Evolutionary conservation across 2,329 filamentous ascomycete genomes (phyloP), one percentile per base, ranked within the genome.

Genomic region (Fusarium sp.): DNA sequence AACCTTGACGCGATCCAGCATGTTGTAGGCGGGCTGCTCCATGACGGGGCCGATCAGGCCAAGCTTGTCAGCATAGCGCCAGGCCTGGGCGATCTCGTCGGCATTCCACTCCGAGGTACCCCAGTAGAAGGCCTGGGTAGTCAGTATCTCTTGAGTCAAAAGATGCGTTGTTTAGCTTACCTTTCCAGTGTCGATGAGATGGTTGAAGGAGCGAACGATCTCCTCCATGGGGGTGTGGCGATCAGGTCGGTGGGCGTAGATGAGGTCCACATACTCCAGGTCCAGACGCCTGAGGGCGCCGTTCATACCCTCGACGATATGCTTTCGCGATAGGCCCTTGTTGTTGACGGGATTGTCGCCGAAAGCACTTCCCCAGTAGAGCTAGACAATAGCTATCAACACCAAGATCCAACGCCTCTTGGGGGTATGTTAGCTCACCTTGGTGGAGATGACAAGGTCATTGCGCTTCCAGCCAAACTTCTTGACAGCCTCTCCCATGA

Each of bases 211-310:
- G 56, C 90, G 88, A 39, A 93, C 90, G 3, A 87, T 89, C 81
- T 93, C 91, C 78, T 92, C 89, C 81, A 92, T 92, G 3, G 90
- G 91, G 0, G 90, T 92, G 48, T 88, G 82, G 9, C 88, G 85
- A 76, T 93, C 91, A 2, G 90, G 88, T 18, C 91, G 86, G 80
- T 93, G 91, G 15, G 90, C 90, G 74, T 91, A 92, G 71, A 93
- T 84, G 44, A 92, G 81, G 75, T 93, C 91, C 40, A 93, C 90
- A 73, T 91, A 91, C 41, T 86, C 82, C 48, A 90, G 82, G 28
- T 82, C 80, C 16, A 90, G 81, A 30, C 89, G 86, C 74, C 88
- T 80, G 31, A 93, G 83, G 9, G 87, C 88, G 31, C 83, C 83
- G 54, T 88, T 84, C 68, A 90, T 85, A 28, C 90, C 91, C 81